phyloP scores from a whole-genome alignment of 2,329 filamentous ascomycete genomes.

The Fusarium brachygibbosum region DNA sequence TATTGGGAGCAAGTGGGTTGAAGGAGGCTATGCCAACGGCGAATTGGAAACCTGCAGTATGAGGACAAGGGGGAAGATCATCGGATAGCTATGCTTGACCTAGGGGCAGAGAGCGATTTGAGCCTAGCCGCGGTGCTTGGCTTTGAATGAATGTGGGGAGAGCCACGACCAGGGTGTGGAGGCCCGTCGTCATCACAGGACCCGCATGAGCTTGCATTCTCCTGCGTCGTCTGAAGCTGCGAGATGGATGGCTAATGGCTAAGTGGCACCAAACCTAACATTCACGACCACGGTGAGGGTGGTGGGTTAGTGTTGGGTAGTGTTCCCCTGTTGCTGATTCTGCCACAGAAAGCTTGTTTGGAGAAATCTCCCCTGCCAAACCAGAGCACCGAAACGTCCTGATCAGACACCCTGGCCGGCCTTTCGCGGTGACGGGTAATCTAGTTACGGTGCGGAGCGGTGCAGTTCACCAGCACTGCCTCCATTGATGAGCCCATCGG shows the following conservation, averaged over 20 bases:
- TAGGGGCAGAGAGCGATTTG: conserved; percentile 45
- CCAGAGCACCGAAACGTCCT: conserved; percentile 43
- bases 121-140: conserved; percentile 48
- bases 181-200: conserved; percentile 47
- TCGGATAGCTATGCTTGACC: conserved; percentile 43
- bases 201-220: conserved; percentile 44
- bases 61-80: conserved; percentile 48
- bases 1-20: conserved; percentile 40
- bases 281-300: conserved; percentile 26
- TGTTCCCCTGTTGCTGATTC: conserved; percentile 45
- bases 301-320: conserved; percentile 32
- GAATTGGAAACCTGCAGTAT: conserved; percentile 46
- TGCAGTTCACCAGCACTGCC: conserved; percentile 47
- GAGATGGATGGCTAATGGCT: neutral
- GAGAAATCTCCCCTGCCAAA: conserved; percentile 43
- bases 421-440: conserved; percentile 43
- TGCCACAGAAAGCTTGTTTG: conserved; percentile 50
- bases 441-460: conserved; percentile 11
- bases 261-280: conserved; percentile 20
- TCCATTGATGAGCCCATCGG: conserved; percentile 49
- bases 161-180: conserved; percentile 35
- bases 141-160: conserved; percentile 45
- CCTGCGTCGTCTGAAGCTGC: conserved; percentile 28
- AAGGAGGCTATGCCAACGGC: conserved; percentile 39
- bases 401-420: conserved; percentile 39